Evolutionary conservation across 305 asterid genomes (phyloP), one percentile per base, ranked within the genome.

Genomic region (Fraxinus platypoda): DNA sequence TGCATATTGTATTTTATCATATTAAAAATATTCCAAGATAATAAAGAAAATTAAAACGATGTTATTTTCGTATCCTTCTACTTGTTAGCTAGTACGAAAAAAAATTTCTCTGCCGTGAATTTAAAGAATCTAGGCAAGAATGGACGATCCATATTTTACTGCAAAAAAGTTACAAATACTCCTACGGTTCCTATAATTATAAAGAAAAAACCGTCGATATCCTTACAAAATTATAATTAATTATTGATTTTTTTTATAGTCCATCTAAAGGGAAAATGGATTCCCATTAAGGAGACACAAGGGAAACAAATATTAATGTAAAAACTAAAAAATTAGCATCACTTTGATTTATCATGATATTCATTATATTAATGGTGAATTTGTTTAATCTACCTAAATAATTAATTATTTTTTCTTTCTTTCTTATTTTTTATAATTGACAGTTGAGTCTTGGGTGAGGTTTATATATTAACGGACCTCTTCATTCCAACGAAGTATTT

Each of bases 211-310:
- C 1, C 0, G 75, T 70, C 33, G 75, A 13, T 30, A 70, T 70
- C 9, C 8, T 15, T 15, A 12, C 21, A 12, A 25, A 30, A 26
- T 28, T 68, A 28, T 68, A 28, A 26, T 28, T 25, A 66, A 26
- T 8, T 9, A 66, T 26, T 26, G 7, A 12, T 38, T 13, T 4
- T 13, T 49, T 9, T 49, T 62, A 77, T 31, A 77, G 62, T 28
- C 71, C 34, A 41, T 77, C 26, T 80, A 64, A 76, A 6, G 34
- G 37, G 13, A 62, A 75, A n/a, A 76, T 26, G 75, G 71, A 72
- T 73, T 72, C 37, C 77, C 81, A 35, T 52, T 68, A 75, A 73
- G 81, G 83, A 68, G 75, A 80, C 83, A 80, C 21, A 28, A 9
- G 28, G 68, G 17, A 64, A 11, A 57, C 7, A 8, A 72, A n/a